A percentile compares a stretch with the other conserved stretches of the same genome.
Conservation (phyloP, 768 basidiomycete genomes). For the Chiua virens region DNA sequence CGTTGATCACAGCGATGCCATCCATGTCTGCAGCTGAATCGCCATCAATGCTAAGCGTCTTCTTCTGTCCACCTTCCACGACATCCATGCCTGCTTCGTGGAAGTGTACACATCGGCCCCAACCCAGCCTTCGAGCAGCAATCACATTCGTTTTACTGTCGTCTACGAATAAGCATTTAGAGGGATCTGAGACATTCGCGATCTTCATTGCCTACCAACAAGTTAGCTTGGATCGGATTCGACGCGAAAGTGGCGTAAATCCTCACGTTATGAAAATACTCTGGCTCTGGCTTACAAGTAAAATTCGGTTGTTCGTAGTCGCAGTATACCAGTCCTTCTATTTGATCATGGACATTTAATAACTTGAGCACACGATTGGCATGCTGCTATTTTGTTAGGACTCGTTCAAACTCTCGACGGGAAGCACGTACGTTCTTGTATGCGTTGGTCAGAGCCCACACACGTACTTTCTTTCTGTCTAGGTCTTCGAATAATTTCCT, state of each 20-base stretch:
- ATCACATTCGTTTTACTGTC: constrained; percentile 71
- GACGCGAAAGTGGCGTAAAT: background rate
- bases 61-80: constrained; percentile 61
- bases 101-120: constrained; percentile 77
- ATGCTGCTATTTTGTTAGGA: constrained; percentile 50
- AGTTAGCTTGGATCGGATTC: background rate
- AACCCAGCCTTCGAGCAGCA: constrained; percentile 63
- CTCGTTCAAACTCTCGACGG: background rate
- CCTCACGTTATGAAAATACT: constrained; percentile 62
- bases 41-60: constrained; percentile 41
- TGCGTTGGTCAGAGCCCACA: constrained; percentile 88
- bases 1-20: constrained; percentile 51
- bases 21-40: constrained; percentile 37
- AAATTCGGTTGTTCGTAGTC: constrained; percentile 70
- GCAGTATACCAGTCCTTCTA: constrained; percentile 77
- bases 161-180: constrained; percentile 77
- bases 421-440: constrained; percentile 59
- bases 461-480: constrained; percentile 70
- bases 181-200: constrained; percentile 61
- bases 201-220: constrained; percentile 58
- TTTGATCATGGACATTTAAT: constrained; percentile 65
- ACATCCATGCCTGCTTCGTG: constrained; percentile 64
- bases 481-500: constrained; percentile 76
- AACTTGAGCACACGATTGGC: constrained; percentile 78
- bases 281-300: constrained; percentile 77